These are phyloP conservation scores for Fusarium sp. DNA, from an alignment of 2,329 filamentous ascomycete genomes.

Conservation along the genomic window DNA sequence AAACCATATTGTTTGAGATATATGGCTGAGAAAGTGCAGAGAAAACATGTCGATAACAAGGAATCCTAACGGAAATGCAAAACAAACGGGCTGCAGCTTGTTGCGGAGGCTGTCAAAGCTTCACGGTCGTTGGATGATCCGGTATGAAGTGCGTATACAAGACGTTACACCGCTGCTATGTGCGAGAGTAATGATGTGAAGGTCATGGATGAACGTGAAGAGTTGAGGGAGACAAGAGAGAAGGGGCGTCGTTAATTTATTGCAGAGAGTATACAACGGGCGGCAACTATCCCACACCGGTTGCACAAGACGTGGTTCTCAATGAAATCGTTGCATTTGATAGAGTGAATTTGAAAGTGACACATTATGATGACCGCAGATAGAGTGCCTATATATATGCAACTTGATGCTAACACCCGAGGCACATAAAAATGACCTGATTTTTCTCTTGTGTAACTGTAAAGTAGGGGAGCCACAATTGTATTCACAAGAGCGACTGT, in stretches of 20 bases:
- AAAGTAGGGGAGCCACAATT: not conserved
- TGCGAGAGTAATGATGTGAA: not conserved
- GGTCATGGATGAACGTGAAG: not conserved
- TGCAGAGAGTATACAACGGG: not conserved
- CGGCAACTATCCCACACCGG: not conserved
- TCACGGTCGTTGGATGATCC: not conserved
- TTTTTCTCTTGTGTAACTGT: not conserved
- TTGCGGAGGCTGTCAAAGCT: not conserved
- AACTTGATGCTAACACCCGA: not conserved
- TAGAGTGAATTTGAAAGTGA: not conserved
- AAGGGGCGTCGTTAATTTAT: not conserved
- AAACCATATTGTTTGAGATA: not conserved
- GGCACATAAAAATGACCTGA: not conserved
- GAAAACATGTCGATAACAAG: not conserved
- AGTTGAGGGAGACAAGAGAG: constrained; percentile 1
- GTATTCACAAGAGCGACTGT: not conserved
- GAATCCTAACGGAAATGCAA: not conserved
- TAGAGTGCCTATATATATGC: not conserved
- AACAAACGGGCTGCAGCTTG: not conserved
- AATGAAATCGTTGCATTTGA: not conserved
- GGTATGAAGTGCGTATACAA: not conserved
- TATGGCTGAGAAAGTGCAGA: not conserved
- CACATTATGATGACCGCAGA: not conserved
- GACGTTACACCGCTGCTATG: constrained; percentile 11
- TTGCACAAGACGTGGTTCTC: not conserved